Base-by-base conservation (phyloP, 2,329 filamentous ascomycete species). In the Fusarium musae region DNA sequence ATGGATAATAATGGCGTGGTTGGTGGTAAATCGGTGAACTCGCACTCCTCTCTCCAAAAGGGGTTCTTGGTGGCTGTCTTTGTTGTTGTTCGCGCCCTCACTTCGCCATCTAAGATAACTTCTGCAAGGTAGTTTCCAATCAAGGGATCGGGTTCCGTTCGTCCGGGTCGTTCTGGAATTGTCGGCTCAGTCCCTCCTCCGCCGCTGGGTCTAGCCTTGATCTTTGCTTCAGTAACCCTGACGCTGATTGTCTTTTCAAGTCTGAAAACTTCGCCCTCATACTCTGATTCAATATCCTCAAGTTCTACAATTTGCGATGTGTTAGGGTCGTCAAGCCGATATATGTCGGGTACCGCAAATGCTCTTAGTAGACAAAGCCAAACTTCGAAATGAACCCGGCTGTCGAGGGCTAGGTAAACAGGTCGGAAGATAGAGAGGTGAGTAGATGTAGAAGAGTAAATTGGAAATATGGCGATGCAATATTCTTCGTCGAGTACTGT, bases 401-500 rank as follows among this genome's bases (percentile, higher is more conserved):
- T 95, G 75, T 98, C 96, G 49, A 98, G 84, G 7, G 94, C 93
- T 39, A 99, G 86, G 79, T 97, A 98, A 40, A 98, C 91, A 0
- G 96, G 96, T n/a, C 93, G 91, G 66, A 94, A 91, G 34, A 96
- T 89, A 11, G 93, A 92, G 63, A 96, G 86, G 23, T 92, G 89
- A 6, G 90, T 92, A 3, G 93, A 89, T 26, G 90, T 90, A 15
- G 93, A 88, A 2, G 94, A 91, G 82, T 99, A 98, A 71, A 96
- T 95, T 21, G 96, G 96, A 79, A 98, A 98, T 52, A 99, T 96
- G 59, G 94, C 95, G 72, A 99, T 93, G 84, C 95, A 98, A 79
- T 93, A 96, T 67, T 98, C 94, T 80, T 96, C 93, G 73, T 97
- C 94, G 46, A 99, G 83, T 13, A 99, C 96, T 9, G 95, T 97